These are phyloP conservation scores for Gamarada debralockiae DNA, from an alignment of 495 filamentous ascomycete genomes.

Conservation along the genomic window DNA sequence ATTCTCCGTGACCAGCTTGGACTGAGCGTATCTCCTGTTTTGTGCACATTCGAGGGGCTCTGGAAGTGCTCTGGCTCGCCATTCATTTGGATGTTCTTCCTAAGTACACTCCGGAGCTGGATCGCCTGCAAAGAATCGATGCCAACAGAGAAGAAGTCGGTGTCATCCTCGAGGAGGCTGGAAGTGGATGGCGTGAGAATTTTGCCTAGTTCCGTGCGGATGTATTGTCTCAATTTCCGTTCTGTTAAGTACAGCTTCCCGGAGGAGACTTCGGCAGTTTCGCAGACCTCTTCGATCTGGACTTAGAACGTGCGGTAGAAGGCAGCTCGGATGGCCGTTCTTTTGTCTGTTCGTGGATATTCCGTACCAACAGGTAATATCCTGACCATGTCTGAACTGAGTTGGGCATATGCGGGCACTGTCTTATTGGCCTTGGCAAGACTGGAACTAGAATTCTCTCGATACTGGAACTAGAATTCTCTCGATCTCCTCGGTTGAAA, in stretches of 20 bases:
- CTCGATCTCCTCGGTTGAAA: conserved; percentile 20
- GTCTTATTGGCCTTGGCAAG: conserved; percentile 37
- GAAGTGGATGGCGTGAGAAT: conserved; percentile 18
- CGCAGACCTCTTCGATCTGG: too few species aligned
- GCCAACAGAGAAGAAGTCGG: conserved; percentile 49
- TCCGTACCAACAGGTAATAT: too few species aligned
- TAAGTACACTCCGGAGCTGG: conserved; percentile 9
- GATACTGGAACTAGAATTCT: conserved; percentile 36
- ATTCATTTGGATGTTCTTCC: conserved; percentile 18
- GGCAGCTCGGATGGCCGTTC: too few species aligned
- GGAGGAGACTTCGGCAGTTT: conserved; percentile 24
- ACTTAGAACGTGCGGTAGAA: too few species aligned
- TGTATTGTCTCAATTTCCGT: conserved; percentile 31
- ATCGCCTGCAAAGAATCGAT: conserved; percentile 54
- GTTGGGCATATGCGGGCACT: too few species aligned
- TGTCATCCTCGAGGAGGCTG: conserved; percentile 20
- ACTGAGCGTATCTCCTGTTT: too few species aligned
- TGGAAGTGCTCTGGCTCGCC: too few species aligned
- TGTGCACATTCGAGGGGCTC: too few species aligned
- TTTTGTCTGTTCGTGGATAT: too few species aligned
- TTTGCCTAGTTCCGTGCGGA: conserved; percentile 12
- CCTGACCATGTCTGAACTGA: too few species aligned
- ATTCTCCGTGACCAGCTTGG: too few species aligned
- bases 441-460: too few species aligned
- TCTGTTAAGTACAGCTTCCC: conserved; percentile 32